A percentile compares a stretch with the other conserved stretches of the same genome.
Evolutionary conservation across 2,329 filamentous ascomycete genomes (phyloP).

Genomic region (Ceratocystis ficicola): DNA sequence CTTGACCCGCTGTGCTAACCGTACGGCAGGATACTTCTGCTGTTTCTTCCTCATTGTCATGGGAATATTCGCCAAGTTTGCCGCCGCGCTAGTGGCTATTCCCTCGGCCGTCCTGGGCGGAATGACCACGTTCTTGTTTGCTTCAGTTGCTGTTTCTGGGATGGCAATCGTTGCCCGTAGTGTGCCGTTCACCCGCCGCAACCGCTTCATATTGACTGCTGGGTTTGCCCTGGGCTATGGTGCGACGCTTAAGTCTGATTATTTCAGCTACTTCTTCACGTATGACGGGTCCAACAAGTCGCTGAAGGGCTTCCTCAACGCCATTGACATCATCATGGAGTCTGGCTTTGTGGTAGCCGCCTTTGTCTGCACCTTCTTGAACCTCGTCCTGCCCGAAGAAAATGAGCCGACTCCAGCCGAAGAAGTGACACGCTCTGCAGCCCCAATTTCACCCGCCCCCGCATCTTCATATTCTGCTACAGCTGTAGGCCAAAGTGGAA

Average conservation of each 20-base stretch:
- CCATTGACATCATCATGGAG: slow-evolving; percentile 59
- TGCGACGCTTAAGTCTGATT: slow-evolving; percentile 52
- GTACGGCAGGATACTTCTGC: slow-evolving; percentile 66
- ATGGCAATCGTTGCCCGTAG: slow-evolving; percentile 60
- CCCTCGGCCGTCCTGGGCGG: slow-evolving; percentile 54
- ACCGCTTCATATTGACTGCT: slow-evolving; percentile 69
- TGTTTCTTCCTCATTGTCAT: slow-evolving; percentile 67
- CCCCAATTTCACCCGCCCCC: not conserved
- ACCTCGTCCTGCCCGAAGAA: slow-evolving; percentile 61
- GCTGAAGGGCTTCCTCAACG: slow-evolving; percentile 62
- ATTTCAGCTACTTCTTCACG: slow-evolving; percentile 60
- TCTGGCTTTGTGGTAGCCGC: slow-evolving; percentile 67
- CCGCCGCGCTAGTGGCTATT: slow-evolving; percentile 65
- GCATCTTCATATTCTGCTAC: not conserved
- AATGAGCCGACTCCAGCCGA: slow-evolving; percentile 43
- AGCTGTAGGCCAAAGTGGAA: not conserved
- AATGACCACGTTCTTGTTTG: slow-evolving; percentile 73
- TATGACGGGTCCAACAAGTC: slow-evolving; percentile 56
- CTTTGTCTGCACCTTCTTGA: slow-evolving; percentile 59
- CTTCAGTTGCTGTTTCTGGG: slow-evolving; percentile 62
- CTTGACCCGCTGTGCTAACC: slow-evolving; percentile 67
- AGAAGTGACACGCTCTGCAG: slow-evolving; percentile 4
- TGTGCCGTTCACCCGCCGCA: slow-evolving; percentile 63
- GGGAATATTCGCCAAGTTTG: slow-evolving; percentile 75
- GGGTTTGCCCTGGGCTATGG: slow-evolving; percentile 61